Conservation (phyloP, 78 protist genomes). For the Dictyostelium firmibasis region DNA sequence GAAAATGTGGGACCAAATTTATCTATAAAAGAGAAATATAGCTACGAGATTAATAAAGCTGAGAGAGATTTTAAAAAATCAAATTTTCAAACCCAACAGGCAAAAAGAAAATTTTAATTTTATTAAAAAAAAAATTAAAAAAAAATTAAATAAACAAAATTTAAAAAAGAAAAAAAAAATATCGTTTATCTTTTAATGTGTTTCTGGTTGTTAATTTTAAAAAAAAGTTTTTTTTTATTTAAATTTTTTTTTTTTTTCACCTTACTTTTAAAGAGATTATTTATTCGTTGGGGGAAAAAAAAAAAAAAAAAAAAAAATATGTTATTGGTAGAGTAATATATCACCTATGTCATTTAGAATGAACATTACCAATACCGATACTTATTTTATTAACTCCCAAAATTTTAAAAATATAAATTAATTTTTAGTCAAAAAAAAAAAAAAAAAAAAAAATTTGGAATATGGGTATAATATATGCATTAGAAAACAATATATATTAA, state of each 20-base stretch:
- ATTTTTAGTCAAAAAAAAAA: too few relatives aligned
- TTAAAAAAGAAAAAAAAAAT: neutral
- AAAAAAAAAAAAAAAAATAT: too few relatives aligned
- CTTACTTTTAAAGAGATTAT: too few relatives aligned
- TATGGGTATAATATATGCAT: neutral
- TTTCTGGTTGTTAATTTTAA: too few relatives aligned
- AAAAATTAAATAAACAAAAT: neutral
- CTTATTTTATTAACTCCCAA: neutral
- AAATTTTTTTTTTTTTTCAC: too few relatives aligned
- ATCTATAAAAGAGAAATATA: conserved; percentile 29
- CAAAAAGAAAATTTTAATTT: neutral
- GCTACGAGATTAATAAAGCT: conserved; percentile 9
- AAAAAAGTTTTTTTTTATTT: too few relatives aligned
- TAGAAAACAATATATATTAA: neutral
- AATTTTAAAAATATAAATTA: neutral
- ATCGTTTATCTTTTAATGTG: too few relatives aligned
- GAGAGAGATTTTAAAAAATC: conserved; percentile 24
- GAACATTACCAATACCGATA: too few relatives aligned
- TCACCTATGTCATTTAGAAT: too few relatives aligned
- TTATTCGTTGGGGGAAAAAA: too few relatives aligned
- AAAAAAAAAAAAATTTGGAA: neutral
- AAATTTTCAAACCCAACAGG: neutral
- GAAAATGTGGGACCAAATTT: conserved; percentile 15
- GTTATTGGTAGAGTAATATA: too few relatives aligned
- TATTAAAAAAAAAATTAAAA: neutral